These are phyloP conservation scores for Chrysanthemum makinoi DNA, from an alignment of 129 eudicot species.

Conservation along the genomic window DNA sequence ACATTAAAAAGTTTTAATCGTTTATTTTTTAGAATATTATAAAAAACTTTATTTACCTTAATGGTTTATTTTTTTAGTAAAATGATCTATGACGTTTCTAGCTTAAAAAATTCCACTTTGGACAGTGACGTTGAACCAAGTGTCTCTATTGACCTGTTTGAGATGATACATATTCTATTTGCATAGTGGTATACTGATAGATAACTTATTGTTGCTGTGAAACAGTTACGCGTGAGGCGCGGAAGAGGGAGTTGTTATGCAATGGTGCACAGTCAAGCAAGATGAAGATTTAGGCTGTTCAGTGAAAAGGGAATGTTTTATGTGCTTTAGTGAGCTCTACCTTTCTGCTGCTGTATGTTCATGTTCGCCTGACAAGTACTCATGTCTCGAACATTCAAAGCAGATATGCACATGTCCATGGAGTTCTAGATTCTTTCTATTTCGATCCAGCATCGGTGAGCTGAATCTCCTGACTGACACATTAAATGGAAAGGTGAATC, in stretches of 20 bases:
- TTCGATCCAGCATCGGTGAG: conserved; percentile 48
- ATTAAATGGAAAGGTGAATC: conserved; percentile 45
- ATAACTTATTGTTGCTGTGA: conserved; percentile 5
- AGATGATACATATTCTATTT: not conserved
- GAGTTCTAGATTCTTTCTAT: conserved; percentile 45
- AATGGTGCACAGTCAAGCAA: conserved; percentile 28
- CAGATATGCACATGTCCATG: conserved; percentile 64
- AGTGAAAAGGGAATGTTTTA: conserved; percentile 55
- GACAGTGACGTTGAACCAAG: not conserved
- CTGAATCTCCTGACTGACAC: conserved; percentile 53
- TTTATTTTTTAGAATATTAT: too few relatives aligned
- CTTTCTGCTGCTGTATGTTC: conserved; percentile 68
- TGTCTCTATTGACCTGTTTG: not conserved
- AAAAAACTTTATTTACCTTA: too few relatives aligned
- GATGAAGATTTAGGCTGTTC: conserved; percentile 48
- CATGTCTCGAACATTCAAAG: conserved; percentile 75
- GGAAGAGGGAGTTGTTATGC: conserved; percentile 62
- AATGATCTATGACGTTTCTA: not conserved
- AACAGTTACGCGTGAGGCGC: conserved; percentile 38
- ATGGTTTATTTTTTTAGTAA: too few relatives aligned
- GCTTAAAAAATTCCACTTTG: not conserved
- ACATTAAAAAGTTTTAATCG: too few relatives aligned
- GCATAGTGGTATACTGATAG: not conserved
- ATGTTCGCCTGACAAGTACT: conserved; percentile 58
- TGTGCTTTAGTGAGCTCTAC: conserved; percentile 62